phyloP scores from a whole-genome alignment of 2,329 filamentous ascomycete species.

The Alternaria rosae region DNA sequence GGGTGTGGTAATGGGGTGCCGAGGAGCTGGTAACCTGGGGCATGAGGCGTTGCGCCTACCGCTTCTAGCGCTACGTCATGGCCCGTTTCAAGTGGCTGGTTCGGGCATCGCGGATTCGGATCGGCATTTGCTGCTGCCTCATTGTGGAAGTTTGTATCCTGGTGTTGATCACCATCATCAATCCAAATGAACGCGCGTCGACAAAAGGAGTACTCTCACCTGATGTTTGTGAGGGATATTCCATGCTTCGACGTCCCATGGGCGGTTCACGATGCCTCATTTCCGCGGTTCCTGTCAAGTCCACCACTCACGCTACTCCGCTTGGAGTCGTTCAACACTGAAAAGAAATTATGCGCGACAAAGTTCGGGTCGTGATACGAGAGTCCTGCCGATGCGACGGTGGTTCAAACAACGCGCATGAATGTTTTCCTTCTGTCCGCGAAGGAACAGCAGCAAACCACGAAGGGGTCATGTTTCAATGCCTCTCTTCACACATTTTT shows the following conservation, averaged over 20 bases:
- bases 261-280: neutral
- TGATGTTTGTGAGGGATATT: neutral
- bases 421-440: neutral
- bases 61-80: constrained; percentile 8
- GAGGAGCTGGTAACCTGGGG: constrained; percentile 3
- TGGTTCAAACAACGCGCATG: neutral
- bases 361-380: neutral
- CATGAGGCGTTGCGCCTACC: constrained; percentile 11
- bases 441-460: neutral
- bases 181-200: constrained; percentile 2
- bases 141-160: neutral
- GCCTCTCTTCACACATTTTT: neutral
- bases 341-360: constrained; percentile 1
- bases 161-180: neutral
- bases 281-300: neutral
- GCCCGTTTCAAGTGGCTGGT: constrained; percentile 5
- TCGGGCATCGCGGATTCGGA: neutral
- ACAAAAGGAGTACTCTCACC: constrained; percentile 1
- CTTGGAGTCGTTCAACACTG: neutral
- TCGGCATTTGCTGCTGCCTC: neutral
- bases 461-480: neutral
- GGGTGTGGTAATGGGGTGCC: neutral
- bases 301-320: neutral
- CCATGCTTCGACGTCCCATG: neutral
- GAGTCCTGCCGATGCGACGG: neutral